phyloP scores from a whole-genome alignment of 768 basidiomycete species.

The Leccinum barrowsii region DNA sequence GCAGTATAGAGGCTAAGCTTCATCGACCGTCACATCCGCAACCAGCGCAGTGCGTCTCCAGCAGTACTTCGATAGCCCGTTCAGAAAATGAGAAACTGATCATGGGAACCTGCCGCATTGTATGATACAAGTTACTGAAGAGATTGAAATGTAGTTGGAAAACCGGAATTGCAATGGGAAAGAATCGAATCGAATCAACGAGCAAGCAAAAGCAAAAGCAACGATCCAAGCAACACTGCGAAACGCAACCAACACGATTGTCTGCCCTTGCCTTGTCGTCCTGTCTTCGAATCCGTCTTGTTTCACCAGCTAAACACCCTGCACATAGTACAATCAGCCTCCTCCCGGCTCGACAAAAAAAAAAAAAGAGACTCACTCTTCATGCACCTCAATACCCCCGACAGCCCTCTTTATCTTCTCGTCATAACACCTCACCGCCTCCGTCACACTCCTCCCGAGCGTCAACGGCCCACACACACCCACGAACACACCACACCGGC shows the following conservation, averaged over 20 bases:
- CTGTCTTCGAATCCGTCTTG: not conserved
- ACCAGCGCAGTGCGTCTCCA: not conserved
- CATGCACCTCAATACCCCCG: not conserved
- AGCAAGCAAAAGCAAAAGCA: too few species aligned
- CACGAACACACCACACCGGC: constrained; percentile 35
- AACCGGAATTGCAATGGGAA: too few species aligned
- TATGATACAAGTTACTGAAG: not conserved
- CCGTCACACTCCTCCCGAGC: constrained; percentile 31
- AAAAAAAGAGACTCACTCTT: not conserved
- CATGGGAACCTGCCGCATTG: not conserved
- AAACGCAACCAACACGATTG: too few species aligned
- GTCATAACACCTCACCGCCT: constrained; percentile 23
- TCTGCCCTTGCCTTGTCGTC: too few species aligned
- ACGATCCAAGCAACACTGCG: too few species aligned
- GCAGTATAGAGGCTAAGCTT: not conserved
- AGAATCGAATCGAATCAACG: too few species aligned
- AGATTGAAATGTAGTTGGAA: too few species aligned
- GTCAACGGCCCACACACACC: constrained; percentile 40
- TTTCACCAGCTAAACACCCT: not conserved
- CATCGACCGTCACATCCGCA: not conserved
- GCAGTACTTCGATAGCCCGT: not conserved
- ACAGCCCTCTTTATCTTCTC: not conserved
- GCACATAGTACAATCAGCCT: not conserved
- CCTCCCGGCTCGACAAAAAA: not conserved
- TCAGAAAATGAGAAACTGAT: not conserved